Base-by-base conservation (phyloP, 2,329 filamentous ascomycete genomes). In the Epichloe coenophiala region DNA sequence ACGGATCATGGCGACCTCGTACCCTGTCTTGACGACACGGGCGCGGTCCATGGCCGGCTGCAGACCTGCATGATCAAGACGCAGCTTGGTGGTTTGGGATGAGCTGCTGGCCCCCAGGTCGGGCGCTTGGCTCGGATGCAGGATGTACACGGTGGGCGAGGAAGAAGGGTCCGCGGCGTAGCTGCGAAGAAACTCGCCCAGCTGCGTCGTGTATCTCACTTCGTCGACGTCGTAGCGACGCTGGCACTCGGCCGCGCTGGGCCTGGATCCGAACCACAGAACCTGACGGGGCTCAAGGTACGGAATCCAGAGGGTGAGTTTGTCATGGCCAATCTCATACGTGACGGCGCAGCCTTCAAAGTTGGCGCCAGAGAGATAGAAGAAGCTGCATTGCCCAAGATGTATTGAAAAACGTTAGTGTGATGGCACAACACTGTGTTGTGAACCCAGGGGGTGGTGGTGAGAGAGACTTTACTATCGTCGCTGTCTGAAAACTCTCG, bases 1-100 rank as follows among this genome's bases (percentile, higher is more conserved):
- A 15, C 84, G 81, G 60, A 97, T 84, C 57, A 93, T 77, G 4
- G 79, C 81, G 48, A 97, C 75, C 63, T 98, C 91, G 63, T 94
- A 88, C n/a, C 78, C 75, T 45, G 86, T 83, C 70, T 97, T 97
- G 65, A 87, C 74, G 2, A 91, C 84, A 35, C 91, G 84, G 21
- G 84, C 83, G 50, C 80, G 76, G 61, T 95, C 84, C 68, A 96
- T 90, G 47, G 86, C 86, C 1, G 76, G 75, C 55, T 77, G 76
- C 9, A 96, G 72, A 9, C 66, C 68, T 13, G 63, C 62, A 42
- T 66, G 64, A 63, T 84, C 73, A 55, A 82, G 66, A 31, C 59
- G 58, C 4, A 48, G 71, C 59, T 49, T 58, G 58, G 19, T 56
- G 58, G n/a, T 3, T 17, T 47, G 48, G 21, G 7, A 13, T 21